phyloP scores from a whole-genome alignment of 805 yeast species.

The Yarrowia sp. region DNA sequence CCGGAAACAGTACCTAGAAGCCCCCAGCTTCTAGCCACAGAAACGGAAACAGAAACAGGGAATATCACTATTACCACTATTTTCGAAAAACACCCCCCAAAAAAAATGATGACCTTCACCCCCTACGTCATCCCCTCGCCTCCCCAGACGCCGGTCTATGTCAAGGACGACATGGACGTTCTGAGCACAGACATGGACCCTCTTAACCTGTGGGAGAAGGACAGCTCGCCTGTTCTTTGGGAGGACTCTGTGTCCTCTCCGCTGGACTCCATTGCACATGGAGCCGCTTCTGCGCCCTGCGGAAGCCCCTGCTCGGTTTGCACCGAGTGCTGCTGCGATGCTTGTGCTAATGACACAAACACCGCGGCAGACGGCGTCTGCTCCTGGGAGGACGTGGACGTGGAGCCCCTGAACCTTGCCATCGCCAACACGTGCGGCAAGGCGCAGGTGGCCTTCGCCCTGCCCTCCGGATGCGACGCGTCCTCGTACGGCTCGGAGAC shows the following conservation, averaged over 20 bases:
- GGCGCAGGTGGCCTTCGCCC: constrained; percentile 15
- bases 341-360: neutral
- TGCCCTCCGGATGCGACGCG: neutral
- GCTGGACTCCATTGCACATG: neutral
- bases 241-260: neutral
- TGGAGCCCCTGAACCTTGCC: constrained; percentile 20
- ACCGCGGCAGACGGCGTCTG: neutral
- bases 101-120: constrained; percentile 15
- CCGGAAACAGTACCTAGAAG: constrained; percentile 27
- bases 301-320: constrained; percentile 17
- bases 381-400: constrained; percentile 23
- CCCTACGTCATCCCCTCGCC: constrained; percentile 20
- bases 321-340: constrained; percentile 11
- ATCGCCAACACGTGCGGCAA: constrained; percentile 21
- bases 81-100: neutral
- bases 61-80: constrained; percentile 25
- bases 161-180: neutral
- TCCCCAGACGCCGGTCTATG: constrained; percentile 7
- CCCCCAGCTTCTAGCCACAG: constrained; percentile 24
- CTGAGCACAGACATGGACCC: constrained; percentile 11
- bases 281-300: neutral
- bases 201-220: constrained; percentile 18
- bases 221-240: too few species aligned
- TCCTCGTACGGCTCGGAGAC: constrained; percentile 3
- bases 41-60: constrained; percentile 28